These are phyloP conservation scores for Cystodermella granulosa DNA, from an alignment of 1,284 basidiomycete genomes.

Conservation along the genomic window DNA sequence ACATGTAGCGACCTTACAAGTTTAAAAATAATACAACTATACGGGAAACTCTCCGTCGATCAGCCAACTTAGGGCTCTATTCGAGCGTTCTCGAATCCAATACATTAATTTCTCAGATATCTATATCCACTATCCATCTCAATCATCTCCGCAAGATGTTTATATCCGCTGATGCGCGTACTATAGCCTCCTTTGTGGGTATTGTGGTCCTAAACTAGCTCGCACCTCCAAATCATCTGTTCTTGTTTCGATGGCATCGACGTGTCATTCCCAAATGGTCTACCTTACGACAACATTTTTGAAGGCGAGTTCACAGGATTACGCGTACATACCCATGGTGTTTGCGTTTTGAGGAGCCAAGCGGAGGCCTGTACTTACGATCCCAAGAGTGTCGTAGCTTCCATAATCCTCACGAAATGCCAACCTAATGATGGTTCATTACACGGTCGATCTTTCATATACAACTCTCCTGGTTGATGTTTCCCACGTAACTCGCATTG, in stretches of 20 bases:
- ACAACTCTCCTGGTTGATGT: no score
- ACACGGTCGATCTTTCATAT: no score
- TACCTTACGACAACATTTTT: no score
- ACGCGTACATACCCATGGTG: no score
- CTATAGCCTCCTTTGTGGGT: conserved; percentile 24
- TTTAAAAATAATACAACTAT: conserved; percentile 30
- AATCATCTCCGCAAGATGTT: conserved; percentile 23
- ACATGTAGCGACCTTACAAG: conserved; percentile 26
- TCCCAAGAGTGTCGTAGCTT: no score
- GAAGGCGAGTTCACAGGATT: no score
- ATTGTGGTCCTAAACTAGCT: conserved; percentile 16
- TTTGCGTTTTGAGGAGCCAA: no score
- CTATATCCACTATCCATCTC: conserved; percentile 17
- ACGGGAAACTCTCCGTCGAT: conserved; percentile 26
- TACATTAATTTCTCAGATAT: conserved; percentile 27
- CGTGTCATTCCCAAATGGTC: conserved; percentile 19
- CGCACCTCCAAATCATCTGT: conserved; percentile 27
- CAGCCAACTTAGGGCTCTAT: conserved; percentile 25
- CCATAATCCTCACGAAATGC: no score
- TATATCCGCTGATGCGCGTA: conserved; percentile 19
- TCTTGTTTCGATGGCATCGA: conserved; percentile 21
- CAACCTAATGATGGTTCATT: no score
- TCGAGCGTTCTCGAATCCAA: conserved; percentile 27
- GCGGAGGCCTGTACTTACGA: no score
- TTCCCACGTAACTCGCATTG: no score